Evolutionary conservation across 1,139 yeast genomes (phyloP), one percentile per base, ranked within the genome.

Genomic region (Starmera stellimalicola): DNA sequence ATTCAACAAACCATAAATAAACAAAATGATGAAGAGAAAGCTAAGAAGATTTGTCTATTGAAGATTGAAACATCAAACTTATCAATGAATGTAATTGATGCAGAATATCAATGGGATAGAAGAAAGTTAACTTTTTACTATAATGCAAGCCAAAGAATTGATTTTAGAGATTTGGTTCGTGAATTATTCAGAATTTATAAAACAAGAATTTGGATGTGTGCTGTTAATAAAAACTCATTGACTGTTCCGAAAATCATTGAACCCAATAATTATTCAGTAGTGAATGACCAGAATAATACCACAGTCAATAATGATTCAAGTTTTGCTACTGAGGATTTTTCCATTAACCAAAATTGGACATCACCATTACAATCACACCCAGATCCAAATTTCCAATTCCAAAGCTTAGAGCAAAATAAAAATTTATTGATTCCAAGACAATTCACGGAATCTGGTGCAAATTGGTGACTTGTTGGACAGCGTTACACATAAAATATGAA

Each of bases 171-270:
- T 33, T 69, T 93, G 52, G 94, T 91, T 37, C 80, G 91, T 48
- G 97, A 91, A 51, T 64, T 91, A 45, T 91, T 91, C 64, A 77
- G 93, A 49, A 80, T 85, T 39, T 91, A 87, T 68, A 91, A 91
- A 62, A 91, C 97, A 2, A 73, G 98, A 54, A 91, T 91, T 47
- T 93, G 98, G 98, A 75, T 88, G 73, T 88, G 96, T 62, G 94
- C 96, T 6, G 84, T 88, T 16, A 37, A 39, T 34, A 27, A 22
- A 22, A 22, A 22, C 12, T 22, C 25, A 22, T 6, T 22, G 12
- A 22, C 8, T n/a, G 12, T 14, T 22, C 25, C 25, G 12, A 37
- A 37, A 16, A 29, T 35, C 27, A 15, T 36, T 7, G 33, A 30
- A 20, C 30, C 26, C 4, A n/a, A 11, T 17, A 16, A 27, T 9